A percentile compares a stretch with the other conserved stretches of the same genome.
Conservation (phyloP, 371 early-diverging fungal genomes). For the Circinella minor region DNA sequence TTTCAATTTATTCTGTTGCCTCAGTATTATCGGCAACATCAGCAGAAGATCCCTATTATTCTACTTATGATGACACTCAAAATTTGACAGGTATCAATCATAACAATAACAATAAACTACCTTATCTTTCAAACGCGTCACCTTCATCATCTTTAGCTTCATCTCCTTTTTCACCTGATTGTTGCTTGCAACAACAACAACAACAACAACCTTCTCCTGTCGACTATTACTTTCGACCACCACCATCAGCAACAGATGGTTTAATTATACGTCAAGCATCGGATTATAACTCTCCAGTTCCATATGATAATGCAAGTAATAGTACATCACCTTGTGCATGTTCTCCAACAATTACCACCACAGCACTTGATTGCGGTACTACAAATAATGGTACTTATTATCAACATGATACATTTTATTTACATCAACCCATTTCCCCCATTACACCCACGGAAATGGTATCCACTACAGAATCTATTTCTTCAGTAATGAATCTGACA, state of each 20-base stretch:
- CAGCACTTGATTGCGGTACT: background rate
- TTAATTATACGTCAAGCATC: background rate
- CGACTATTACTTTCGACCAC: background rate
- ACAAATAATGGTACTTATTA: background rate
- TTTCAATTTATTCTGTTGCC: background rate
- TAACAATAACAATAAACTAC: background rate
- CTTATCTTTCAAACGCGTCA: conserved; percentile 3
- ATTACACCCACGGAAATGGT: background rate
- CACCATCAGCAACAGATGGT: no score
- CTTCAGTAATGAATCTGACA: background rate
- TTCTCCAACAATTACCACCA: background rate
- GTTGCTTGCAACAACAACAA: conserved; percentile 1
- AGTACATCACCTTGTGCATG: background rate
- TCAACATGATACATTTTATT: background rate
- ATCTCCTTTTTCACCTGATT: conserved; percentile 8
- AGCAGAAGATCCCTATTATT: background rate
- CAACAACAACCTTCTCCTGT: background rate
- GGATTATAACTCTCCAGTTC: background rate
- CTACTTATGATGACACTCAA: background rate
- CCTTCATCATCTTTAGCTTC: conserved; percentile 7
- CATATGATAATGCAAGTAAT: background rate
- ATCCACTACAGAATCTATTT: background rate
- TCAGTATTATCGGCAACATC: background rate
- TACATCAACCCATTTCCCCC: background rate
- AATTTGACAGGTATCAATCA: background rate